Percentiles rank a stretch among this genome's conserved stretches.
These are phyloP conservation scores for Ogataea paraovalis DNA, from an alignment of 805 yeast genomes.

Conservation along the genomic window DNA sequence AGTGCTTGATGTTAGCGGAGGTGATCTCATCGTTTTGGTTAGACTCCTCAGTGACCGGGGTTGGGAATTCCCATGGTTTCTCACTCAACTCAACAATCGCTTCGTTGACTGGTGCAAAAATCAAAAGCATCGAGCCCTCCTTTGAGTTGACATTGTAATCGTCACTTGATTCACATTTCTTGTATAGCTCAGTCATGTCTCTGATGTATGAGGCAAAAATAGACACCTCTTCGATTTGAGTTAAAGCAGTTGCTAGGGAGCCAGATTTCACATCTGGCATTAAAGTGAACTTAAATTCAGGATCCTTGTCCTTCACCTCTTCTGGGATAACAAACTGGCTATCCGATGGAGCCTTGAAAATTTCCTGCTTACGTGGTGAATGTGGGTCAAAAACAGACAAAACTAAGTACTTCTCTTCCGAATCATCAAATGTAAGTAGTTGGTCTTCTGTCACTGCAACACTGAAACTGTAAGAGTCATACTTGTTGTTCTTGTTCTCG, in stretches of 20 bases:
- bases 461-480: not conserved
- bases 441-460: not conserved
- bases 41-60: slow-evolving; percentile 36
- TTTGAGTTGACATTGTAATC: slow-evolving; percentile 24
- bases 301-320: not conserved
- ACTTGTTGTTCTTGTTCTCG: not conserved
- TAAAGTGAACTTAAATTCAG: slow-evolving; percentile 19
- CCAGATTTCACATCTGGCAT: slow-evolving; percentile 24
- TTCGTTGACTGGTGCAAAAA: slow-evolving; percentile 68
- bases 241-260: slow-evolving; percentile 36
- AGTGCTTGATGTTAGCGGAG: slow-evolving; percentile 48
- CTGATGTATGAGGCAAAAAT: slow-evolving; percentile 71
- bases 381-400: not conserved
- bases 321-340: slow-evolving; percentile 1
- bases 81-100: slow-evolving; percentile 47
- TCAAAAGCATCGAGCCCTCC: slow-evolving; percentile 34
- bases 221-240: slow-evolving; percentile 42
- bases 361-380: not conserved
- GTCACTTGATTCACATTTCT: slow-evolving; percentile 39
- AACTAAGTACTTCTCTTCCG: not conserved
- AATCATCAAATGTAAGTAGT: not conserved
- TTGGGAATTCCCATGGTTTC: slow-evolving; percentile 87
- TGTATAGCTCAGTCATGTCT: slow-evolving; percentile 48
- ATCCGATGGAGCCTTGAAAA: not conserved
- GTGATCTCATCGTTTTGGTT: slow-evolving; percentile 46